phyloP scores from a whole-genome alignment of 1,139 yeast genomes.

The Kurtzmaniella quercitrusa region DNA sequence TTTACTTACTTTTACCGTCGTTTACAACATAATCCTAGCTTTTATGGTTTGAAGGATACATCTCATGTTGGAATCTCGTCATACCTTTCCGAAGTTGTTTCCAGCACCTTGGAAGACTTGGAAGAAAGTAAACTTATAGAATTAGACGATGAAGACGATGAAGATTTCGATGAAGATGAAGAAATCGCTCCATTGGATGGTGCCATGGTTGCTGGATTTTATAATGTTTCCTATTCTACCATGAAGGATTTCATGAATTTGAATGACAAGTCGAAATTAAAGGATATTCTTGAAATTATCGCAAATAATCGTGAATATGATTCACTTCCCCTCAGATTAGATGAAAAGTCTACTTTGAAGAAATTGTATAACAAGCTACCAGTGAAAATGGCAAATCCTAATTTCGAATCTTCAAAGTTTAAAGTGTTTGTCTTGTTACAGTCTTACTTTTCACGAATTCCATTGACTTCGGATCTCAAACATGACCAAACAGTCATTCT shows the following conservation, averaged over 20 bases:
- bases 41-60: slow-evolving; percentile 68
- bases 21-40: slow-evolving; percentile 78
- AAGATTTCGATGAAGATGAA: slow-evolving; percentile 33
- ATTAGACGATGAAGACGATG: slow-evolving; percentile 38
- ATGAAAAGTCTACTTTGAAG: slow-evolving; percentile 48
- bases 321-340: slow-evolving; percentile 51
- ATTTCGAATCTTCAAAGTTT: slow-evolving; percentile 52
- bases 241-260: slow-evolving; percentile 58
- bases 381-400: slow-evolving; percentile 37
- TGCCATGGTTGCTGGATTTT: slow-evolving; percentile 71
- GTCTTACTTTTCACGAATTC: slow-evolving; percentile 70
- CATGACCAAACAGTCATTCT: slow-evolving; percentile 55
- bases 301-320: slow-evolving; percentile 72
- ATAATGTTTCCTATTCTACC: slow-evolving; percentile 60
- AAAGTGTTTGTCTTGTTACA: slow-evolving; percentile 77
- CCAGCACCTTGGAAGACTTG: slow-evolving; percentile 64
- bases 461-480: slow-evolving; percentile 51
- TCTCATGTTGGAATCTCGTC: slow-evolving; percentile 71
- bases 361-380: slow-evolving; percentile 61
- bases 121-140: slow-evolving; percentile 61
- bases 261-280: slow-evolving; percentile 52
- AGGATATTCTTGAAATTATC: slow-evolving; percentile 61
- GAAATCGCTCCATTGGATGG: slow-evolving; percentile 60
- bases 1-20: slow-evolving; percentile 80
- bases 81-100: slow-evolving; percentile 79